Conservation (phyloP, 495 filamentous ascomycete species). For the Staphylotrichum longicolle region DNA sequence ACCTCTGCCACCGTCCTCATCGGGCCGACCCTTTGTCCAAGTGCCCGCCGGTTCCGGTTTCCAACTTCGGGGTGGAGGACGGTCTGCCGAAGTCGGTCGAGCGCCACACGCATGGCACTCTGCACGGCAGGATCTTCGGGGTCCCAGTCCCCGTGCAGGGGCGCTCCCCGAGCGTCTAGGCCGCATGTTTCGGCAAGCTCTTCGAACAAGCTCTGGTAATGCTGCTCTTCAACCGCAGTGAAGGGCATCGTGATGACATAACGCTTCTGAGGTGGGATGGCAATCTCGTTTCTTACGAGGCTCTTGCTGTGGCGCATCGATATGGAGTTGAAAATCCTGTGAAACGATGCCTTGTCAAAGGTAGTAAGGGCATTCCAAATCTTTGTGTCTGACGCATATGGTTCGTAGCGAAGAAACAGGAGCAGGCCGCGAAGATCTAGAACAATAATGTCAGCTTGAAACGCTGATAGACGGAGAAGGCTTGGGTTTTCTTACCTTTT, state of each 20-base stretch:
- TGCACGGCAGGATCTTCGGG: constrained; percentile 54
- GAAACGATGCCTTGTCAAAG: constrained; percentile 59
- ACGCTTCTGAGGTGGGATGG: constrained; percentile 73
- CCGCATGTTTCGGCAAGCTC: constrained; percentile 69
- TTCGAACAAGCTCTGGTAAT: constrained; percentile 70
- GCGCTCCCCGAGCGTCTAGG: constrained; percentile 61
- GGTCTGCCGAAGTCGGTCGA: constrained; percentile 67
- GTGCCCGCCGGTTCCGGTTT: constrained; percentile 60
- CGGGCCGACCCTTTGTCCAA: constrained; percentile 63
- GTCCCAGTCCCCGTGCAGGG: constrained; percentile 59
- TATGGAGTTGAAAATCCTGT: constrained; percentile 62
- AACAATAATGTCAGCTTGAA: constrained; percentile 8
- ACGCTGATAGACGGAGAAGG: too few species aligned
- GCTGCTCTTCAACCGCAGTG: constrained; percentile 80
- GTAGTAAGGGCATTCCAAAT: constrained; percentile 66
- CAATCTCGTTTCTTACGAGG: constrained; percentile 67
- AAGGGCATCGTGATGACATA: constrained; percentile 89
- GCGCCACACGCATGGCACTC: constrained; percentile 59
- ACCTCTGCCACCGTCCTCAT: constrained; percentile 81
- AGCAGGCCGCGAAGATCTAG: constrained; percentile 67
- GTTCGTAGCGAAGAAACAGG: constrained; percentile 74
- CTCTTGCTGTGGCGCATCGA: constrained; percentile 85
- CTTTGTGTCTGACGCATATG: constrained; percentile 60
- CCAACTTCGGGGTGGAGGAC: constrained; percentile 83
- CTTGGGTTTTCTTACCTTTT: constrained; percentile 23